Base-by-base conservation (phyloP, 2,329 filamentous ascomycete species). In the Alternaria conjuncta region DNA sequence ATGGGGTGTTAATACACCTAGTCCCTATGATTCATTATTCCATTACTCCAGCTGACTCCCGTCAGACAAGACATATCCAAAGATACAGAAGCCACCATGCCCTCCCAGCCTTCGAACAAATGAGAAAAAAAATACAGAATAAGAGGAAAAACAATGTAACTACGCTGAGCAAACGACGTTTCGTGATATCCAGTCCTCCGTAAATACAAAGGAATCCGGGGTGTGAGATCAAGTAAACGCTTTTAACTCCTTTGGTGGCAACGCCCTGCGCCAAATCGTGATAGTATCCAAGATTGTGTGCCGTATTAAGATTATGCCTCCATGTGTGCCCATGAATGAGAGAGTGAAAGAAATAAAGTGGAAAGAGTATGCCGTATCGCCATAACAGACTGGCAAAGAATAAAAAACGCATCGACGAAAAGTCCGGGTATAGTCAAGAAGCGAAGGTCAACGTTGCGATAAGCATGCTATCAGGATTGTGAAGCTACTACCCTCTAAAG, bases 401-500 rank as follows among this genome's bases (percentile, higher is more conserved):
- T 47, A 50, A 49, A 55, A 55, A 44, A 20, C 36, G 49, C 51
- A 50, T 60, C 49, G 50, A 63, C 43, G 45, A 60, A 63, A 55
- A 45, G 55, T 43, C 26, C 46, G 61, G 61, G 61, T 63, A 60
- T 60, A 60, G 41, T 51, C 57, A 50, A 63, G 61, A 63, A 58
- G 61, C 50, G 45, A 44, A 53, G 45, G 55, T 46, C 25, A 25
- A 51, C 28, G 26, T 44, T 26, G 26, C 21, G 26, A 44, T 26
- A 30, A 23, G 26, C 25, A 32, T 53, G 49, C 49, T 41, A 55
- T 44, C 23, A 41, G 23, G 49, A 45, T 21, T 45, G 36, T 45
- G 36, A 26, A 46, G 36, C 45, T 56, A 67, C 45, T 65, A 60
- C 26, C 36, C 62, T 15, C 65, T 66, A 67, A 83, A 84, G 66